Base-by-base conservation (phyloP, 352 stramenopile genomes). In the Albugo laibachii region DNA sequence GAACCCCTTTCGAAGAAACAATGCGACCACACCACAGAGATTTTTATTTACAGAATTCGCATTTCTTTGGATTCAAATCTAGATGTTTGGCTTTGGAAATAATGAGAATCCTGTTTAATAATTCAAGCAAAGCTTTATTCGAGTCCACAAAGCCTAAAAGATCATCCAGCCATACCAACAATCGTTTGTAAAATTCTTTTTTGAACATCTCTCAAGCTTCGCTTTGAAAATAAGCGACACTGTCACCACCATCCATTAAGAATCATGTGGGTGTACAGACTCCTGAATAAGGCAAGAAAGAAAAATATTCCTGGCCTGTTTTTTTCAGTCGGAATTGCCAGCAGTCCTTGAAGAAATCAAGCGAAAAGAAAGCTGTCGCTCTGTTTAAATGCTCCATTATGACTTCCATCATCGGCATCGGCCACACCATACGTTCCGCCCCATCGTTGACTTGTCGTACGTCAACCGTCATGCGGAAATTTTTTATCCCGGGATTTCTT, bases 271-370 rank as follows among this genome's bases (percentile, higher is more conserved):
- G 50, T 10, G 45, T 50, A 47, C 13, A 51, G 50, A 36, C 48
- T 44, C 1, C 54, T 49, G 13, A 48, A 49, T 10, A 20, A 19
- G 0, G 48, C 54, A 43, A 56, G 51, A 44, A 57, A 3, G 24
- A 31, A 8, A 31, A 31, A 31, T 31, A 31, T 31, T 58, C 52
- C 24, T 58, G 55, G 0, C 42, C 47, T 5, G 42, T 14, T 18
- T 21, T 1, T 18, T 57, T 20, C 5, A 61, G 14, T 2, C 37
- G 45, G 24, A 58, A 35, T 20, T 61, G 55, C 42, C 55, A 61
- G 14, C 48, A 43, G 21, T 38, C 41, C 18, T 48, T 31, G 11
- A 63, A 63, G 35, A 49, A 63, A 20, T 59, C 56, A 18, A 51
- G 47, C 1, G 44, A 49, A 38, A 0, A 59, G 57, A 34, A 31